These are phyloP conservation scores for Malassezia equina DNA, from an alignment of 1,284 basidiomycete species.

Conservation along the genomic window DNA sequence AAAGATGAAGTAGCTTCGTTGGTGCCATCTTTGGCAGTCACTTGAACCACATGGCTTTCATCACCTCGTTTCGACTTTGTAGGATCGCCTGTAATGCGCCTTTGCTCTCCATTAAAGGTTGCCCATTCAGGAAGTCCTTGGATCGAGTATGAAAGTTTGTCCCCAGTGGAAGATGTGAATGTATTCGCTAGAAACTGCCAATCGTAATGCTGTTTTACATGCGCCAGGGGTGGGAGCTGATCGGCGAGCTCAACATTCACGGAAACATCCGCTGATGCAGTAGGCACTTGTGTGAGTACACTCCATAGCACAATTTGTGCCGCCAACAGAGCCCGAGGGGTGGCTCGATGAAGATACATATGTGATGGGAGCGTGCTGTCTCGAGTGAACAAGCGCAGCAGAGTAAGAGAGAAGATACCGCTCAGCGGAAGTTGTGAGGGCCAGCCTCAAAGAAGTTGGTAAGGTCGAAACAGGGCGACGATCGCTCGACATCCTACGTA, in stretches of 20 bases:
- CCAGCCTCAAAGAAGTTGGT: neutral
- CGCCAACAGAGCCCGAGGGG: neutral
- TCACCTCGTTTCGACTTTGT: neutral
- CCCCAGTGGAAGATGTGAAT: neutral
- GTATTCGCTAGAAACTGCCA: conserved; percentile 14
- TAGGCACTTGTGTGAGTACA: neutral
- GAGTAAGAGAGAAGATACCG: neutral
- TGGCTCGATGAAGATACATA: neutral
- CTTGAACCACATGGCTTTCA: neutral
- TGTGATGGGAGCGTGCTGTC: neutral
- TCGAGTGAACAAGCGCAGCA: neutral
- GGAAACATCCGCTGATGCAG: neutral
- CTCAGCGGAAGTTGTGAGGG: neutral
- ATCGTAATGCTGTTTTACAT: conserved; percentile 11
- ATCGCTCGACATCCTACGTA: neutral
- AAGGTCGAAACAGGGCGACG: neutral
- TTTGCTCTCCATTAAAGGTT: neutral
- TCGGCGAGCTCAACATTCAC: conserved; percentile 11
- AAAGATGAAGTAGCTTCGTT: conserved; percentile 15
- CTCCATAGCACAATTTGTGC: neutral
- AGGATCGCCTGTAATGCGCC: conserved; percentile 9
- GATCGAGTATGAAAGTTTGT: neutral
- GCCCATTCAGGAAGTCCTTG: conserved; percentile 16
- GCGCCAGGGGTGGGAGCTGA: conserved; percentile 17
- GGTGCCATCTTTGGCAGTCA: conserved; percentile 10